phyloP scores from a whole-genome alignment of 179 eudicot genomes.

The Pouteria campechiana region DNA sequence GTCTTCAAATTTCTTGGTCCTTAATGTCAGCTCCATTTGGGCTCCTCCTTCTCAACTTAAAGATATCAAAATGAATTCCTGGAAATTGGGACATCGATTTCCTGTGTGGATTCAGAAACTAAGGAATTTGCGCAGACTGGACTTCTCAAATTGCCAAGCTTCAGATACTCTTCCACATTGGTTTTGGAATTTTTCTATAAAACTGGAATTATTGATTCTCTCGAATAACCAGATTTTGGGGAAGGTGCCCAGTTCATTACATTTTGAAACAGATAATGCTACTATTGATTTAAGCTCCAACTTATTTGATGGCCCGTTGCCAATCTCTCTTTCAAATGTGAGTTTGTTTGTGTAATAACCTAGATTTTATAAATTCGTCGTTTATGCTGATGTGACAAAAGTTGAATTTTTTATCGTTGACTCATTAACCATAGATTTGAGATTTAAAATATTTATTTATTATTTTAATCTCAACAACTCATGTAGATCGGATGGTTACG shows the following conservation, averaged over 20 bases:
- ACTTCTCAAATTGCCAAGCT: neutral
- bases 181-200: conserved; percentile 2
- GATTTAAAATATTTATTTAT: no score
- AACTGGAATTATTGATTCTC: neutral
- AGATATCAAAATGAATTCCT: neutral
- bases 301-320: neutral
- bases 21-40: conserved; percentile 6
- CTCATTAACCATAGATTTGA: no score
- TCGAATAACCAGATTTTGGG: conserved; percentile 1
- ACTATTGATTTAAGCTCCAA: neutral
- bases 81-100: conserved; percentile 1
- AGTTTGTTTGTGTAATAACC: no score
- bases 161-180: conserved; percentile 5
- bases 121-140: neutral
- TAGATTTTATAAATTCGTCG: no score
- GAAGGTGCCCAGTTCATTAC: neutral
- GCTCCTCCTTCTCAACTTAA: conserved; percentile 4
- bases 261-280: neutral
- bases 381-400: no score
- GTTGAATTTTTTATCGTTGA: no score
- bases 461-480: no score
- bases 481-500: no score
- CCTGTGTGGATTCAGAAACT: conserved; percentile 9
- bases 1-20: neutral
- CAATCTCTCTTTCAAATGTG: neutral